A percentile compares a stretch with the other conserved stretches of the same genome.
These are phyloP conservation scores for Barbarea vulgaris DNA, from an alignment of 345 rosid species.

Conservation along the genomic window DNA sequence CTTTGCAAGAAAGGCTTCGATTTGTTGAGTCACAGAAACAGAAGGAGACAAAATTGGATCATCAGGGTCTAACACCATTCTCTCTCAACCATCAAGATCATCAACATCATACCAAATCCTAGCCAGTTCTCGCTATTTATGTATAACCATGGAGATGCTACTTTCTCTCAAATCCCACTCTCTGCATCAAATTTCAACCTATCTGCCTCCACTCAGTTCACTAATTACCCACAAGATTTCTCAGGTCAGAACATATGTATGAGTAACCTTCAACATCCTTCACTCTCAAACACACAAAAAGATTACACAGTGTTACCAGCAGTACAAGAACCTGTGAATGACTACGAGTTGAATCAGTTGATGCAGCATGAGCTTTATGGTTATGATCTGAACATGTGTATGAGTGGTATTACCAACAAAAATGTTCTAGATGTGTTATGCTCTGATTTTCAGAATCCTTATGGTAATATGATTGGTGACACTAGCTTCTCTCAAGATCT, in stretches of 20 bases:
- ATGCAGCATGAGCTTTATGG: too few species aligned
- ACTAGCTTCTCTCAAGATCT: conserved; percentile 14
- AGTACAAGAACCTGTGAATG: background rate
- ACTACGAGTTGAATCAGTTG: background rate
- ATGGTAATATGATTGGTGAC: conserved; percentile 1
- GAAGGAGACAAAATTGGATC: background rate
- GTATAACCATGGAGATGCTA: conserved; percentile 2
- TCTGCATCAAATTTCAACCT: background rate
- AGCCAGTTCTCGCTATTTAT: conserved; percentile 5
- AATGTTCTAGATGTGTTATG: background rate
- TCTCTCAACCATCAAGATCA: background rate
- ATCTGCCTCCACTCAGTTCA: background rate
- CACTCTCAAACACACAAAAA: background rate
- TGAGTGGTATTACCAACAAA: background rate
- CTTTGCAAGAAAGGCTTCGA: background rate
- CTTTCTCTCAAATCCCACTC: conserved; percentile 11
- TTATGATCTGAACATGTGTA: background rate
- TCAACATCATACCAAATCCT: conserved; percentile 20
- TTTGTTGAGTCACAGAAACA: background rate
- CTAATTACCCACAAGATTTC: background rate
- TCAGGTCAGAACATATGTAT: conserved; percentile 2
- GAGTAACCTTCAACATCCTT: background rate
- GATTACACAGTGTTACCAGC: background rate
- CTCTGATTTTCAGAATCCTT: background rate
- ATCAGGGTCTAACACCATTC: background rate